Evolutionary conservation across 306 rosid species (phyloP).

Genomic region (Geum urbanum): DNA sequence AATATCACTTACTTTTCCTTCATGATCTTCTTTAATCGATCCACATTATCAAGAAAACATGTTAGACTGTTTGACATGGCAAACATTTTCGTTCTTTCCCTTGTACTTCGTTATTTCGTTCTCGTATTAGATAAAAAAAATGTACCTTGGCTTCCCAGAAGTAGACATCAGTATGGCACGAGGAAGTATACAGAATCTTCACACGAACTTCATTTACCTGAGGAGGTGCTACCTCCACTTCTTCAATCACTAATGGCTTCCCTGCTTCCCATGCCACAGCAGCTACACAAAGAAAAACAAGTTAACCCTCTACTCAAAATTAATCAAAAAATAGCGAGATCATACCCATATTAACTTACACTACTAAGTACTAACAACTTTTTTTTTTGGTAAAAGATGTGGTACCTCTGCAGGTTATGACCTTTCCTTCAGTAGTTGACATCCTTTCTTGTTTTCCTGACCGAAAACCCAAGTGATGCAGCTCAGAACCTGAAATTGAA

Average conservation of each 20-base stretch:
- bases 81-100: not conserved
- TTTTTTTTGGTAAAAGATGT: not conserved
- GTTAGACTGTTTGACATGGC: not conserved
- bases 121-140: not conserved
- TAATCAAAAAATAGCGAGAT: not conserved
- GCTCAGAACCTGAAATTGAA: not conserved
- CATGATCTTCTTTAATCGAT: not conserved
- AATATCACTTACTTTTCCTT: too few relatives aligned
- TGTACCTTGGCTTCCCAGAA: slow-evolving; percentile 41
- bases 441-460: slow-evolving; percentile 8
- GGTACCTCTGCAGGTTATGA: slow-evolving; percentile 35
- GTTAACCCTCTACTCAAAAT: not conserved
- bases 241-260: slow-evolving; percentile 36
- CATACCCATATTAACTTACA: not conserved
- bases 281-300: slow-evolving; percentile 10
- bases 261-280: slow-evolving; percentile 42
- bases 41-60: not conserved
- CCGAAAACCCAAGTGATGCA: not conserved
- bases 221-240: slow-evolving; percentile 39
- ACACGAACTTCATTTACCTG: slow-evolving; percentile 31
- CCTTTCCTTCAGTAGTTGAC: slow-evolving; percentile 29
- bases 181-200: slow-evolving; percentile 32
- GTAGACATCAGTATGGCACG: slow-evolving; percentile 35
- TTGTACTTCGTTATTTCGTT: not conserved
- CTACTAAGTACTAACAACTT: not conserved